Evolutionary conservation across 2,329 filamentous ascomycete genomes (phyloP), one percentile per base, ranked within the genome.

Genomic region (Phaeosphaeriaceae sp.): DNA sequence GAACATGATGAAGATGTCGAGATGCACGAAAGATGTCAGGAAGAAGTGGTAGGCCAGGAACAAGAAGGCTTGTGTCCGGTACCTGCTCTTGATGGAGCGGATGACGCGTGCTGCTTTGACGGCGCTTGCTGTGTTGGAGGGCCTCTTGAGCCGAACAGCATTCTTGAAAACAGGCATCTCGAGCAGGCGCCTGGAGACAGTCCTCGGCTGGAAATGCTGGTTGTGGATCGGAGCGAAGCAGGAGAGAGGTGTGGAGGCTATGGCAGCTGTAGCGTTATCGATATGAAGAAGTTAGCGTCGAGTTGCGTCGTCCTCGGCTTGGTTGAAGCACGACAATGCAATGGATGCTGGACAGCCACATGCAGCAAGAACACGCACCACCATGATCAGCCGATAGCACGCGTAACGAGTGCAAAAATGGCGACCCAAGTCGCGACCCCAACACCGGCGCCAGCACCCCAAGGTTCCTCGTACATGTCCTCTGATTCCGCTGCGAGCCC

Each of bases 41-140:
- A 75, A 74, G 67, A 74, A 73, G 63, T 75, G 71, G 49, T 74
- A 71, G 31, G 70, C 72, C 45, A 75, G 62, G 50, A 74, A 73
- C 56, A 75, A 51, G 51, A 70, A 75, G 33, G 72, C 71, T 51
- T 75, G 72, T 0, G 68, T 63, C 2, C 72, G 61, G 55, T 75
- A 75, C 58, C 71, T 51, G 52, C 62, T 66, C 58, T 65, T 65
- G 61, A 75, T 73, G 27, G 66, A 69, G 31, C 69, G 66, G 40
- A 75, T 65, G 41, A 72, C 62, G 42, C 62, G 53, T n/a, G 67
- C 62, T 5, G 70, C 68, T 36, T 63, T 65, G 52, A 55, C 60
- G 20, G 66, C 63, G 45, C 60, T 62, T n/a, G 61, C 69, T 25
- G 54, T 60, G 19, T 68, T 62, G n/a, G 46, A 48, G 4, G 58